Conservation (phyloP, 768 basidiomycete genomes). For the Floccularia luteovirens region DNA sequence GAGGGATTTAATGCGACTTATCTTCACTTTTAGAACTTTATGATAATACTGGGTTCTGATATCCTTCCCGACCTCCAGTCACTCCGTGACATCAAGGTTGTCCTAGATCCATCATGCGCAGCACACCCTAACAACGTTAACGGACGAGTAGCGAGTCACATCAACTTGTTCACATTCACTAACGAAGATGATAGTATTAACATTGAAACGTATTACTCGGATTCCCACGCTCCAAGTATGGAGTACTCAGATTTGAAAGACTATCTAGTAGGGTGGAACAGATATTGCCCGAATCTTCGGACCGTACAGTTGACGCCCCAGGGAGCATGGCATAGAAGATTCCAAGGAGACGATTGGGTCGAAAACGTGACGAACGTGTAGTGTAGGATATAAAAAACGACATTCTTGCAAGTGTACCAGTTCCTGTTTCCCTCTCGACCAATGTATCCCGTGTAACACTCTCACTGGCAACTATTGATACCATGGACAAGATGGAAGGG, state of each 20-base stretch:
- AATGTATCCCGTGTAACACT: too few relatives aligned
- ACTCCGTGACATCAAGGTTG: slow-evolving; percentile 15
- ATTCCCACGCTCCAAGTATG: neutral
- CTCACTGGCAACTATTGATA: too few relatives aligned
- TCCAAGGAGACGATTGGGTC: slow-evolving; percentile 18
- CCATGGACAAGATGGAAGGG: too few relatives aligned
- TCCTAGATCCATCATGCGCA: slow-evolving; percentile 8
- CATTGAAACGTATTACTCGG: slow-evolving; percentile 2
- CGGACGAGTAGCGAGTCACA: slow-evolving; percentile 5
- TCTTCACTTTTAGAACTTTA: slow-evolving; percentile 14
- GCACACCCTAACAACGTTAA: slow-evolving; percentile 6
- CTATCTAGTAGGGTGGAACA: slow-evolving; percentile 23
- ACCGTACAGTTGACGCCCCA: slow-evolving; percentile 16
- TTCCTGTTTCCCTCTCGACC: too few relatives aligned
- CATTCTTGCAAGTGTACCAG: too few relatives aligned
- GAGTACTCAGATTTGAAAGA: slow-evolving; percentile 15
- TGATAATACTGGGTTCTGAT: slow-evolving; percentile 19
- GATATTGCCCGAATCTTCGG: slow-evolving; percentile 19
- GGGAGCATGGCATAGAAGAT: slow-evolving; percentile 16
- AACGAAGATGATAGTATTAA: slow-evolving; percentile 4
- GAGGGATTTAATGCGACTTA: neutral
- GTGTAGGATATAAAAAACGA: too few relatives aligned
- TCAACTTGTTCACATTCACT: slow-evolving; percentile 3
- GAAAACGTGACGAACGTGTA: too few relatives aligned
- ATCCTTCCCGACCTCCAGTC: slow-evolving; percentile 17